Evolutionary conservation across 2,329 filamentous ascomycete species (phyloP).

Genomic region (Zymoseptoria pseudotritici): DNA sequence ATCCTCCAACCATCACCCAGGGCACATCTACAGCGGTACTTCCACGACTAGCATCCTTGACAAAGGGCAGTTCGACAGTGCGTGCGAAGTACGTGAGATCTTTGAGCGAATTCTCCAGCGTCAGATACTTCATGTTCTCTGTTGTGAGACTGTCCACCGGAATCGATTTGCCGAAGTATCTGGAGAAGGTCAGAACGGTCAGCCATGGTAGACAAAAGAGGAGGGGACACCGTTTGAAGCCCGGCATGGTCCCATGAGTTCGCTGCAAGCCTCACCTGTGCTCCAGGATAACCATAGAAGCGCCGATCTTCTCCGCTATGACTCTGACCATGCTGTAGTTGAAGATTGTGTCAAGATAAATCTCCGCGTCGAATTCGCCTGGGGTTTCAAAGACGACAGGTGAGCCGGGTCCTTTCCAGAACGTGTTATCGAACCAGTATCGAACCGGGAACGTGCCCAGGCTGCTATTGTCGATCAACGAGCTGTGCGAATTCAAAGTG

Average conservation of each 20-base stretch:
- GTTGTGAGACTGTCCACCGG: conserved; percentile 46
- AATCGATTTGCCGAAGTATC: conserved; percentile 52
- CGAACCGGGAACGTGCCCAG: conserved; percentile 49
- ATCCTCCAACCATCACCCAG: conserved; percentile 49
- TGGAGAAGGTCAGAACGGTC: conserved; percentile 10
- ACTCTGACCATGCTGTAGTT: conserved; percentile 44
- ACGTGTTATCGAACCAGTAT: conserved; percentile 47
- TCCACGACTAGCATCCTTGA: conserved; percentile 36
- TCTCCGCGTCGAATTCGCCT: conserved; percentile 43
- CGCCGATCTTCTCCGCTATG: conserved; percentile 46
- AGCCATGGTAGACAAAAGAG: too few relatives aligned
- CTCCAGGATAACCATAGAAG: conserved; percentile 49
- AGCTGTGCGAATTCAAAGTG: conserved; percentile 45
- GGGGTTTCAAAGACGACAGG: conserved; percentile 40
- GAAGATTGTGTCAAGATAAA: conserved; percentile 45
- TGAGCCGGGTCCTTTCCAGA: conserved; percentile 47
- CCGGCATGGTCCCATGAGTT: too few relatives aligned
- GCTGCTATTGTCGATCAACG: conserved; percentile 50
- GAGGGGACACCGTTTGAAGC: too few relatives aligned
- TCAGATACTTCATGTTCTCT: conserved; percentile 49
- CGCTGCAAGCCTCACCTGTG: conserved; percentile 27
- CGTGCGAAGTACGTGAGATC: conserved; percentile 51
- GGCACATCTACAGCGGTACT: conserved; percentile 48
- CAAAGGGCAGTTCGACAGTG: conserved; percentile 48
- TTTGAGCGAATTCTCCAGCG: conserved; percentile 45